Percentiles rank a stretch among this genome's conserved stretches.
These are phyloP conservation scores for Neostapfia colusana DNA, from an alignment of 176 grass and related monocot species.

Conservation along the genomic window DNA sequence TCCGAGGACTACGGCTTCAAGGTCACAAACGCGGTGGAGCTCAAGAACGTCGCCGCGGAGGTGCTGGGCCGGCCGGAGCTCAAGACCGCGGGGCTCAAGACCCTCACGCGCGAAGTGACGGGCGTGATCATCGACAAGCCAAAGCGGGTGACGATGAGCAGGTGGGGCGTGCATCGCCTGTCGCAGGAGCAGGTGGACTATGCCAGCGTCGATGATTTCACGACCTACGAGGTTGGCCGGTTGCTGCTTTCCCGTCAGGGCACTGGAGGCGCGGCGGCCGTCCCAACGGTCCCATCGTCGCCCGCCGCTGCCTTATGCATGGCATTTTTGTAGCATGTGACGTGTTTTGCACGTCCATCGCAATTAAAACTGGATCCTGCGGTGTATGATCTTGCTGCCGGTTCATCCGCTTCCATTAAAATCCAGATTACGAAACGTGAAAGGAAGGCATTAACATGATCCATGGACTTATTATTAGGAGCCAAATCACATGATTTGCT, in stretches of 20 bases:
- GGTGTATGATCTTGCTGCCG: too few species aligned
- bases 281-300: not conserved
- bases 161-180: conserved; percentile 37
- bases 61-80: conserved; percentile 37
- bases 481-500: too few species aligned
- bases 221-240: conserved; percentile 52
- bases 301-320: not conserved
- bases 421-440: too few species aligned
- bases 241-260: conserved; percentile 29
- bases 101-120: conserved; percentile 38
- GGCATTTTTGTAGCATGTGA: too few species aligned
- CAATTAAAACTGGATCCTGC: too few species aligned
- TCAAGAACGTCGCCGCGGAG: conserved; percentile 26
- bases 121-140: conserved; percentile 43
- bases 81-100: conserved; percentile 28
- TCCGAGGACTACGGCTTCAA: conserved; percentile 30
- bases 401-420: too few species aligned
- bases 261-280: not conserved
- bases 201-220: conserved; percentile 57
- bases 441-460: too few species aligned
- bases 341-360: too few species aligned
- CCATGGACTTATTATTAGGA: too few species aligned
- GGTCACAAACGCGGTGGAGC: conserved; percentile 34
- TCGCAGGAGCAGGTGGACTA: conserved; percentile 41
- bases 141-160: conserved; percentile 31